Evolutionary conservation across 176 grass and related monocot genomes (phyloP), one percentile per base, ranked within the genome.

Genomic region (Oryza coarctata): DNA sequence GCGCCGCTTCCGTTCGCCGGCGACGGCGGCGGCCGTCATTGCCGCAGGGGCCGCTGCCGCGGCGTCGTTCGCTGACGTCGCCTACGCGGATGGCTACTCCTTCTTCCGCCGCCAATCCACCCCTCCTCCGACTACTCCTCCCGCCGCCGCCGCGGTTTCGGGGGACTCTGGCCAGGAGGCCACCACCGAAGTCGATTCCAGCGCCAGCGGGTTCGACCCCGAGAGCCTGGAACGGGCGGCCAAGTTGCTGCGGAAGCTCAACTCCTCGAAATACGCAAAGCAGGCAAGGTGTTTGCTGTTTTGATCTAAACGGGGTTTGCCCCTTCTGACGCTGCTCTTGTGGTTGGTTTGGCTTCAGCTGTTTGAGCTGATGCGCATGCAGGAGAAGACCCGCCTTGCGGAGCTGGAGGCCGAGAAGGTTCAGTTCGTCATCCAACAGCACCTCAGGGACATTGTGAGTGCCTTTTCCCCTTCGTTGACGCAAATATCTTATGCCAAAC

Each of bases 311-410:
- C 39, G 64, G n/a, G 15, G 32, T 12, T 76, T 4, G 17, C 49
- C 43, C 44, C 43, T 55, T 60, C 73, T 79, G 43, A 84, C 70
- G 32, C n/a, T 41, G 7, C 71, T 34, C 11, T 28, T 74, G n/a
- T 66, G 65, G 38, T 66, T 49, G 66, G 36, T n/a, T 41, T 78
- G 20, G 9, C 64, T 82, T 29, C 69, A 99, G 96, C 89, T 95
- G 70, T 94, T 95, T 89, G 85, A 87, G 0, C 57, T 95, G 70
- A 99, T 95, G 96, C 83, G 78, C 80, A 86, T 87, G 85, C 93
- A 99, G 85, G 96, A 99, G 81, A 87, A 90, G 26, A 75, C 87
- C 62, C 90, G 96, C 14, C 83, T 92, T 11, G 74, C 50, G 39
- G 93, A 93, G 29, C 6, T 90, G 66, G 91, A 75, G 23, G 64